Evolutionary conservation across 2,329 filamentous ascomycete species (phyloP).

Genomic region (Albifimbria verrucaria): DNA sequence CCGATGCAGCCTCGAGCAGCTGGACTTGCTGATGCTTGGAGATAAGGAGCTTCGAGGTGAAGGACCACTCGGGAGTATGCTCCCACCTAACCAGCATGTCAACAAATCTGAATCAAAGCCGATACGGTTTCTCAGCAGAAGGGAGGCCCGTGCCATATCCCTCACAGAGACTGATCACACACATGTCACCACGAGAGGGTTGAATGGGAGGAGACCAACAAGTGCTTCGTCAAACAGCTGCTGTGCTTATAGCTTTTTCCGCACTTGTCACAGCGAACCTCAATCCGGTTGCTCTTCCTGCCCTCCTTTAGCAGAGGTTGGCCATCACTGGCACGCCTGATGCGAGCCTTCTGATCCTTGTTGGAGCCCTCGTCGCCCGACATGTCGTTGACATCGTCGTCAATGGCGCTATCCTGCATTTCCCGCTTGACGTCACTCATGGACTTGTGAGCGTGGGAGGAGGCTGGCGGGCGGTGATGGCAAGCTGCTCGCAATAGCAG

Average conservation of each 20-base stretch:
- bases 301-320: constrained; percentile 78
- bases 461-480: constrained; percentile 66
- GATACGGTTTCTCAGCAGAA: too few species aligned
- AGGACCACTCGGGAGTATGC: constrained; percentile 96
- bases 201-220: constrained; percentile 76
- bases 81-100: constrained; percentile 72
- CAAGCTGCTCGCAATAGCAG: constrained; percentile 53
- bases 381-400: constrained; percentile 62
- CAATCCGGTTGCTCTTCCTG: constrained; percentile 77
- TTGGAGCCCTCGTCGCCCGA: constrained; percentile 52
- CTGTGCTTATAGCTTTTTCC: constrained; percentile 99
- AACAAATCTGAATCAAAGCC: constrained; percentile 23
- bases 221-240: constrained; percentile 99
- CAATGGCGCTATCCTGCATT: constrained; percentile 60
- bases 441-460: constrained; percentile 54
- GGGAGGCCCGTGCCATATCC: constrained; percentile 1
- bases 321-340: constrained; percentile 76
- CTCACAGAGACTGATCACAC: neutral
- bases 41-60: constrained; percentile 95
- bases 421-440: constrained; percentile 46
- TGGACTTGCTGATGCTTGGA: constrained; percentile 99
- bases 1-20: constrained; percentile 93
- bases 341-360: constrained; percentile 46
- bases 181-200: constrained; percentile 18
- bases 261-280: constrained; percentile 95